These are phyloP conservation scores for Mycena rosella DNA, from an alignment of 768 basidiomycete genomes.

Conservation along the genomic window DNA sequence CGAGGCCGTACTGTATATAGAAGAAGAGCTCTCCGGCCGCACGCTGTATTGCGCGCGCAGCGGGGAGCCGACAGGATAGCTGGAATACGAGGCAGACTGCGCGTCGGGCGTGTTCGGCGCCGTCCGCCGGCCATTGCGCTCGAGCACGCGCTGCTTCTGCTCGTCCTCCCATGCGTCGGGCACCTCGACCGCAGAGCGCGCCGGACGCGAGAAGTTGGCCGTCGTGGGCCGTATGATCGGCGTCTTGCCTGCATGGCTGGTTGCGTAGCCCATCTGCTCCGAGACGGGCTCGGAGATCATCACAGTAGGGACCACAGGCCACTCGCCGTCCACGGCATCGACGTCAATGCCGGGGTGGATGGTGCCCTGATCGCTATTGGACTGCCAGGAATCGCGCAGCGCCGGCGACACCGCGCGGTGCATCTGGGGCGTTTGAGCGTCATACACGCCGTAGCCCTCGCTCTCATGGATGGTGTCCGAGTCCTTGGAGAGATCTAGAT, in stretches of 20 bases:
- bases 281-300: constrained; percentile 63
- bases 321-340: constrained; percentile 14
- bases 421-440: constrained; percentile 60
- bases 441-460: constrained; percentile 51
- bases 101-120: constrained; percentile 43
- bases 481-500: constrained; percentile 45
- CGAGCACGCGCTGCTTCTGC: constrained; percentile 64
- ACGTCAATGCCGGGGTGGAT: constrained; percentile 24
- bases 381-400: constrained; percentile 58
- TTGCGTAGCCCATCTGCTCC: constrained; percentile 38
- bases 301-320: constrained; percentile 61
- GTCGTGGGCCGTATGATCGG: constrained; percentile 60
- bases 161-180: constrained; percentile 55
- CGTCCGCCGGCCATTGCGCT: constrained; percentile 64
- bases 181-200: constrained; percentile 57
- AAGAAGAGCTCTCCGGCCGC: constrained; percentile 32
- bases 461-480: constrained; percentile 42
- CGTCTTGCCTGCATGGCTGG: constrained; percentile 48
- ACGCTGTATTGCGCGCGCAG: constrained; percentile 13
- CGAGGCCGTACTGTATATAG: constrained; percentile 31
- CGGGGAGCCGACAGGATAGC: constrained; percentile 5
- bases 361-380: constrained; percentile 35
- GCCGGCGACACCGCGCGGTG: constrained; percentile 44
- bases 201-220: constrained; percentile 76
- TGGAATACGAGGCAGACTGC: constrained; percentile 1